Base-by-base conservation (phyloP, 2,329 filamentous ascomycete genomes). In the Phialophora chinensis region DNA sequence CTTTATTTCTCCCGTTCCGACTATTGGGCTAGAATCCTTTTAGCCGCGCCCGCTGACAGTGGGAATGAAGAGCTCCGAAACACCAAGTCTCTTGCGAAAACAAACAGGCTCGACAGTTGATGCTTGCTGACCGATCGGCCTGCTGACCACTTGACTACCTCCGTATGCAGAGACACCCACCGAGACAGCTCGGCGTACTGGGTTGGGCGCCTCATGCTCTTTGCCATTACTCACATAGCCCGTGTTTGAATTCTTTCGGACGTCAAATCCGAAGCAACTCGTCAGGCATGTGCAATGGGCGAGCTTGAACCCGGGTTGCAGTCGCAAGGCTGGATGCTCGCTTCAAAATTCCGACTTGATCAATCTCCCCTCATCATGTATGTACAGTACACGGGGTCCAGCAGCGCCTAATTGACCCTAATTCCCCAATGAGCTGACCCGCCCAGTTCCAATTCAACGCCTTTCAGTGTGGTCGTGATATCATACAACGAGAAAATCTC, bases 401-500 rank as follows among this genome's bases (percentile, higher is more conserved):
- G 12, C 47, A 50, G 20, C n/a, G 3, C 10, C 47, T 27, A 20
- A n/a, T 23, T 50, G 10, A 14, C 20, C 11, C 27, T 29, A 20
- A 23, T 5, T 31, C 23, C 25, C 4, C 0, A 11, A 20, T 6
- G 12, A 11, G 3, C 3, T 33, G 27, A 35, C n/a, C 25, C 12
- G 29, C 14, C 29, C 14, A 31, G 8, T 35, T 33, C 29, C 27
- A 2, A 7, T 20, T 17, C 29, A 55, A 35, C 53, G 29, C 53
- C 53, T 55, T 33, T 12, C 23, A 53, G 17, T 8, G 6, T 14
- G 29, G 57, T 25, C 57, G 42, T 53, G 12, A 55, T 11, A 55
- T 61, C 52, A 61, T 33, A 62, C 50, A 42, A 49, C 35, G 23
- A 62, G 52, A 50, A 62, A 62, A 49, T 55, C 50, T 44, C 27